Evolutionary conservation across 495 filamentous ascomycete genomes (phyloP), one percentile per base, ranked within the genome.

Genomic region (Xylaria grammica): DNA sequence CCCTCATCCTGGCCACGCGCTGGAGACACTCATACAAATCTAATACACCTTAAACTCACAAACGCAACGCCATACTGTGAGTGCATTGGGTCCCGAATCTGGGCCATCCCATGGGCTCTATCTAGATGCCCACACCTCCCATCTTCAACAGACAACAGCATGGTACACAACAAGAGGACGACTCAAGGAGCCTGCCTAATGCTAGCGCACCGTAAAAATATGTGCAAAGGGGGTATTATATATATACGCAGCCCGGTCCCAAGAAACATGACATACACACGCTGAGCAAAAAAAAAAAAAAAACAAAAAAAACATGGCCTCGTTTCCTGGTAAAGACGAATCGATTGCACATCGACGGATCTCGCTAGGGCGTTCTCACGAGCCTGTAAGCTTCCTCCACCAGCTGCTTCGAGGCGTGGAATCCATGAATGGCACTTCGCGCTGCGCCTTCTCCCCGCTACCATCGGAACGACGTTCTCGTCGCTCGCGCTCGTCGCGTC

Each of bases 361-460:
- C 29, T 24, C 24, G 50, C 0, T 46, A n/a, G 5, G 20, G 8
- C 19, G 4, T 17, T 51, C 27, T 64, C 26, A 64, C 36, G 52
- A 65, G 27, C 75, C 73, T 19, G 75, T 75, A 29, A 83, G 73
- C 73, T 82, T 84, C 74, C 74, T 82, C 81, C 82, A 86, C 75
- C 84, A 84, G 61, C 82, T 85, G 66, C 80, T 84, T 48, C 84
- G 71, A 58, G 83, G 82, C 2, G 74, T 81, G 36, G 72, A 60
- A 55, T 80, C 79, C 68, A 74, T 77, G 61, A 80, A 81, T 45
- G 69, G 55, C 70, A 72, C 60, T 71, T 76, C 73, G 30, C 72
- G 67, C 63, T 67, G 54, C 46, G 75, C 63, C 55, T 68, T 59
- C 65, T 72, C 76, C 53, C 76, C 80, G 51, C 81, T 82, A 7